Percentiles rank a stretch among this genome's conserved stretches.
These are phyloP conservation scores for Xylaria digitata DNA, from an alignment of 2,329 filamentous ascomycete genomes.

Conservation along the genomic window DNA sequence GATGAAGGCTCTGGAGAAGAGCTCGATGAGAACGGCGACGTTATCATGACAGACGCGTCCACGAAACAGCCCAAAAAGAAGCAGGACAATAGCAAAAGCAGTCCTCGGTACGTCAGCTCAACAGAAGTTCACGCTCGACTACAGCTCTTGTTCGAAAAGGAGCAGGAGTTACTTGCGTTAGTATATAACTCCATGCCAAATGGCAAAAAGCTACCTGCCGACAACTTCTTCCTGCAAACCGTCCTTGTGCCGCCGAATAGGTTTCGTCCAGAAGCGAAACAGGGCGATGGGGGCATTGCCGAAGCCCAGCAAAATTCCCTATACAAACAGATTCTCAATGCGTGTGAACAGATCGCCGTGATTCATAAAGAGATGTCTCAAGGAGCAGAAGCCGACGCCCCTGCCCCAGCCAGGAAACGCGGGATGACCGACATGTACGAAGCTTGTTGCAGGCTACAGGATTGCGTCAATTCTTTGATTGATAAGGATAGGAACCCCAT, in stretches of 20 bases:
- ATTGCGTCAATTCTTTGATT: conserved; percentile 90
- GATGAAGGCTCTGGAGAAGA: conserved; percentile 59
- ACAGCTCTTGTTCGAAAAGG: conserved; percentile 83
- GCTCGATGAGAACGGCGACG: conserved; percentile 66
- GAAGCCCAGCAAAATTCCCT: conserved; percentile 90
- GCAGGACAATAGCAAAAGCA: conserved; percentile 52
- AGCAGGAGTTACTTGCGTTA: conserved; percentile 84
- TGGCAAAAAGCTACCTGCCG: conserved; percentile 73
- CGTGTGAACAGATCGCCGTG: conserved; percentile 77
- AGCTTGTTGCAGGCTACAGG: conserved; percentile 85
- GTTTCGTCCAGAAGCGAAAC: conserved; percentile 87
- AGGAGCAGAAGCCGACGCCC: conserved; percentile 50
- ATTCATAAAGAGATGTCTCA: conserved; percentile 75
- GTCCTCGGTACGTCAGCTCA: conserved; percentile 82
- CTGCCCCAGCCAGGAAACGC: conserved; percentile 57
- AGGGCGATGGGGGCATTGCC: conserved; percentile 82
- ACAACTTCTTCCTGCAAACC: conserved; percentile 94
- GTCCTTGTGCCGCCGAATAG: conserved; percentile 92
- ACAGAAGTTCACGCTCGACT: conserved; percentile 86
- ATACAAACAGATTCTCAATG: conserved; percentile 85
- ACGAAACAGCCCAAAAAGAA: conserved; percentile 49
- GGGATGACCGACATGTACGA: conserved; percentile 83
- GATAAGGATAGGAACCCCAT: conserved; percentile 89
- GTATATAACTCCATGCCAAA: conserved; percentile 81
- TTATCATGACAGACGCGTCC: conserved; percentile 67